Evolutionary conservation across 2,329 filamentous ascomycete genomes (phyloP), one percentile per base, ranked within the genome.

Genomic region (Aureobasidium zeae): DNA sequence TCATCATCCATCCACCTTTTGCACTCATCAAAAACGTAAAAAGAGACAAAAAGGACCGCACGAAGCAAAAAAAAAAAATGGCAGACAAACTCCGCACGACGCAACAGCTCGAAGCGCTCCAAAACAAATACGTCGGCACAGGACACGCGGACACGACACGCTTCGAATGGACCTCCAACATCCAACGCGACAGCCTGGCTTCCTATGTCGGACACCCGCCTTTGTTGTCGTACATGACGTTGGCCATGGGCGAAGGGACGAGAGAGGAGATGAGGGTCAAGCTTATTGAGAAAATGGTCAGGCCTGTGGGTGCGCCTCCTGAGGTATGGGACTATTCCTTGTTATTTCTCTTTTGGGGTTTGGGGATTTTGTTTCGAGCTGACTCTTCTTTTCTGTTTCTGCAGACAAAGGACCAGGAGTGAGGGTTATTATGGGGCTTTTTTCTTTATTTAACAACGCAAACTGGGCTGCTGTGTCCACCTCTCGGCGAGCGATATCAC

Each of bases 51-150:
- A 3, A 4, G n/a, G 8, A 8, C 10, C n/a, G n/a, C n/a, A n/a
- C n/a, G n/a, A n/a, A n/a, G n/a, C 26, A n/a, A 16, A 2, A 16
- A 39, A 39, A 12, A 8, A 43, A 21, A 17, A 43, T 43, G 91
- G 91, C 91, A 65, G 91, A 98, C 71, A 98, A 98, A 69, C 83
- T 98, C 52, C 88, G 91, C 61, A 91, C 86, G 8, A 86, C 94
- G 56, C 91, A 98, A 67, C 91, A 98, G 65, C 88, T 98, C 60
- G 91, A 98, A 67, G 82, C 87, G 52, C 83, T 96, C 13, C 91
- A 98, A 67, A 82, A 88, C 58, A 93, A 93, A 58, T 95, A 91
- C 70, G 75, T 98, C 57, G 91, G 91, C 54, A 96, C 91, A 3
- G 91, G 91, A 17, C 88, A 95, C 64, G 86, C 89, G 31, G 91